A percentile compares a stretch with the other conserved stretches of the same genome.
Evolutionary conservation across 768 basidiomycete genomes (phyloP).

Genomic region (Pleurotus cornucopiae): DNA sequence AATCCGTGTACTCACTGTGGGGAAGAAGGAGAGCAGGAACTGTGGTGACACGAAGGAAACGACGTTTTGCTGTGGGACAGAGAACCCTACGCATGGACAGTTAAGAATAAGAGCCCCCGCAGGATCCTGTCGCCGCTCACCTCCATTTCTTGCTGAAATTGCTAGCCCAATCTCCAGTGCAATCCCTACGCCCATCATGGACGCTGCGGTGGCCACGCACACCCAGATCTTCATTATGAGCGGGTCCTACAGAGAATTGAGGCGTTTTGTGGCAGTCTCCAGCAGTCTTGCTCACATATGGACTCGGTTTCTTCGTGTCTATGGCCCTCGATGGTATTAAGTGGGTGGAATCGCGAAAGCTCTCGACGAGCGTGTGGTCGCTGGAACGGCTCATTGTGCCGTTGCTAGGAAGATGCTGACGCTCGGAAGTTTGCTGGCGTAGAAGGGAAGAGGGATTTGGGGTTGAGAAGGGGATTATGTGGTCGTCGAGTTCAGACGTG

Average conservation of each 20-base stretch:
- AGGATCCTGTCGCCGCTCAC: slow-evolving; percentile 21
- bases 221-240: slow-evolving; percentile 29
- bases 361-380: slow-evolving; percentile 13
- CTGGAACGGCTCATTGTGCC: slow-evolving; percentile 1
- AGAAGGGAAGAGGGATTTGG: not conserved
- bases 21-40: slow-evolving; percentile 42
- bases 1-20: slow-evolving; percentile 28
- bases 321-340: slow-evolving; percentile 43
- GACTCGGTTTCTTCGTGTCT: slow-evolving; percentile 29
- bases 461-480: not conserved
- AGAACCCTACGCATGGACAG: slow-evolving; percentile 38
- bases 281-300: slow-evolving; percentile 34
- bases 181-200: slow-evolving; percentile 44
- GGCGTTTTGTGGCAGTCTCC: not conserved
- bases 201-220: slow-evolving; percentile 31
- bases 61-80: slow-evolving; percentile 44
- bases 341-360: slow-evolving; percentile 41
- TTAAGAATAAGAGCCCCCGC: too few species aligned
- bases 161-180: slow-evolving; percentile 41
- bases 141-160: slow-evolving; percentile 37
- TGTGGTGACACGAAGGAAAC: slow-evolving; percentile 45
- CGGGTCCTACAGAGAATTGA: slow-evolving; percentile 23
- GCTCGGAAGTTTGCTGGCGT: not conserved
- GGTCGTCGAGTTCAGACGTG: not conserved
- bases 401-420: not conserved